phyloP scores from a whole-genome alignment of 2,329 filamentous ascomycete genomes.

The Hirsutella rhossiliensis region DNA sequence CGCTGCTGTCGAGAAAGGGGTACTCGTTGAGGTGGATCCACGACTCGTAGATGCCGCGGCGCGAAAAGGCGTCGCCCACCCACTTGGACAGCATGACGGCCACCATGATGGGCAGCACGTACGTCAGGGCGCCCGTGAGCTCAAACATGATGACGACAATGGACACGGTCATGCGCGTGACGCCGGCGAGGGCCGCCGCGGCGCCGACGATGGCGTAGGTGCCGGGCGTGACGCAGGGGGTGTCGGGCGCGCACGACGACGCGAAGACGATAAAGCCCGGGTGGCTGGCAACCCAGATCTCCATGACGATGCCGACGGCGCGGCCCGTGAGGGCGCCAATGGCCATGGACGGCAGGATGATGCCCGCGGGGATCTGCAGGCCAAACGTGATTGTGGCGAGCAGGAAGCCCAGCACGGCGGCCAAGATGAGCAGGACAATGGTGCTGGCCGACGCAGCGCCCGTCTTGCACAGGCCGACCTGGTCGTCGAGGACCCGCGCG shows the following conservation, averaged over 20 bases:
- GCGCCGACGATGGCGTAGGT: conserved; percentile 95
- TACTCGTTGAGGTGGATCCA: conserved; percentile 99
- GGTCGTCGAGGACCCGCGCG: conserved; percentile 76
- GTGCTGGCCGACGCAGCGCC: conserved; percentile 66
- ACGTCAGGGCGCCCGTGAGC: conserved; percentile 89
- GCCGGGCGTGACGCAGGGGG: conserved; percentile 91
- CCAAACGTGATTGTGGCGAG: conserved; percentile 91
- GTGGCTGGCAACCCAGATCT: conserved; percentile 53
- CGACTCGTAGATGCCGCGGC: conserved; percentile 84
- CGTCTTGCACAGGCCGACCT: conserved; percentile 76
- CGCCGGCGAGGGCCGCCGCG: conserved; percentile 80
- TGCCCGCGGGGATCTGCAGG: conserved; percentile 93
- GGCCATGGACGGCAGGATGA: conserved; percentile 97
- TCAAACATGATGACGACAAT: conserved; percentile 99
- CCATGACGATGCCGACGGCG: conserved; percentile 91
- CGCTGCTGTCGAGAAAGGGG: conserved; percentile 94
- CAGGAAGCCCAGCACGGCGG: conserved; percentile 69
- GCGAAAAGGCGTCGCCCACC: conserved; percentile 86
- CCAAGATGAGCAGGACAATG: conserved; percentile 71
- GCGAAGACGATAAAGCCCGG: conserved; percentile 77
- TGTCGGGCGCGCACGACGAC: conserved; percentile 78
- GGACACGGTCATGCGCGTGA: conserved; percentile 96
- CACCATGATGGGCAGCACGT: conserved; percentile 97
- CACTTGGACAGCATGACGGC: conserved; percentile 90
- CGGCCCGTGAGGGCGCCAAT: conserved; percentile 90